phyloP scores from a whole-genome alignment of 352 stramenopile species.

The Pythium dissotocum region DNA sequence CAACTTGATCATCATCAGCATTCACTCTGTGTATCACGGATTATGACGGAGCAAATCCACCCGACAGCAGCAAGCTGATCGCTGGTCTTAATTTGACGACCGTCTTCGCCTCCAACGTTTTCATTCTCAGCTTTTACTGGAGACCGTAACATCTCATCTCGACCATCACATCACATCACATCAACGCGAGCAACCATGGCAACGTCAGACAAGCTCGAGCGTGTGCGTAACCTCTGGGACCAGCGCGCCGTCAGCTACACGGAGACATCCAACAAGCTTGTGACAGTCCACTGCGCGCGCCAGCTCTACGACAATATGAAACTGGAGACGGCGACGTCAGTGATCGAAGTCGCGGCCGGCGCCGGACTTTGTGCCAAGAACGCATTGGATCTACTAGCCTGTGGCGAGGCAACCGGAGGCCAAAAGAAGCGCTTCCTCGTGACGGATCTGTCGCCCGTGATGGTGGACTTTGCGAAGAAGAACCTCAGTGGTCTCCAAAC shows the following conservation, averaged over 20 bases:
- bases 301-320: constrained; percentile 55
- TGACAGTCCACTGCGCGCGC: constrained; percentile 47
- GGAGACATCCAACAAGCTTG: constrained; percentile 45
- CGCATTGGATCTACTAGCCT: constrained; percentile 26
- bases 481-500: constrained; percentile 23
- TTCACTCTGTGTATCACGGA: too few species aligned
- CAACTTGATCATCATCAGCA: too few species aligned
- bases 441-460: constrained; percentile 45
- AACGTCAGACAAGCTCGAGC: constrained; percentile 6
- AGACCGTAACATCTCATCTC: neutral
- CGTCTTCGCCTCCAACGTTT: too few species aligned
- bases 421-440: constrained; percentile 35
- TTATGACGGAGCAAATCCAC: too few species aligned
- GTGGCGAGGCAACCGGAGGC: constrained; percentile 9
- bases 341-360: constrained; percentile 54
- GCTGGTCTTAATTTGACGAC: too few species aligned
- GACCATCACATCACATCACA: too few species aligned
- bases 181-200: neutral
- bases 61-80: too few species aligned
- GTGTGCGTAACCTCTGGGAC: constrained; percentile 36
- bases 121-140: too few species aligned
- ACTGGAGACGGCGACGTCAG: constrained; percentile 36
- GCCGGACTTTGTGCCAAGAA: constrained; percentile 47
- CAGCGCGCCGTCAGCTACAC: constrained; percentile 42
- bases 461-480: constrained; percentile 39